phyloP scores from a whole-genome alignment of 192 early-diverging fungal species.

The Kickxella alabastrina region DNA sequence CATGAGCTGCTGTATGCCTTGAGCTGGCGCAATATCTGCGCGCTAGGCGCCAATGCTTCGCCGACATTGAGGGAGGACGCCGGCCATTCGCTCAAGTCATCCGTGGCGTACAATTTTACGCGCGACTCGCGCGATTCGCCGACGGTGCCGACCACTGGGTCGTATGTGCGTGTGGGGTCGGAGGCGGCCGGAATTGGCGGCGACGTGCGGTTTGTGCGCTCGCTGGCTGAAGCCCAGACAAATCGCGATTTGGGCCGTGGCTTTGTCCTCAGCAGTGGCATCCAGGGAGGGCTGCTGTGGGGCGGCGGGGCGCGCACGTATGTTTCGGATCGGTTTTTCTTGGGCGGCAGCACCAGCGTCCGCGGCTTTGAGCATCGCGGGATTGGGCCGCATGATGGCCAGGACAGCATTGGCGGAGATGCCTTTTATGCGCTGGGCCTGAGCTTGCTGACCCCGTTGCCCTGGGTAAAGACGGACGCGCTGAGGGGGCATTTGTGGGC shows the following conservation, averaged over 20 bases:
- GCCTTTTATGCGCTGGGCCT: constrained; percentile 73
- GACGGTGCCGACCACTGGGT: constrained; percentile 72
- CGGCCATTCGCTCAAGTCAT: constrained; percentile 82
- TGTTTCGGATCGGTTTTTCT: constrained; percentile 81
- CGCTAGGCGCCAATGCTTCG: constrained; percentile 42
- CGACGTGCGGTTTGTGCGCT: constrained; percentile 71
- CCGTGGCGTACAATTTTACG: constrained; percentile 61
- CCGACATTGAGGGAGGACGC: constrained; percentile 69
- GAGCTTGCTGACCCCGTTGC: constrained; percentile 79
- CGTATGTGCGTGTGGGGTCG: constrained; percentile 33
- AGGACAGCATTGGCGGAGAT: constrained; percentile 87
- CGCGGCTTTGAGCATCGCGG: constrained; percentile 87
- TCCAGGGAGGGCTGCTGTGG: constrained; percentile 66
- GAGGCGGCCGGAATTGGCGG: constrained; percentile 84
- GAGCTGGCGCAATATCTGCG: constrained; percentile 75
- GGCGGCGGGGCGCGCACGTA: constrained; percentile 53
- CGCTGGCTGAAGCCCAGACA: constrained; percentile 66
- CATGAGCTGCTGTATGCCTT: constrained; percentile 70
- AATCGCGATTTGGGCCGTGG: constrained; percentile 53
- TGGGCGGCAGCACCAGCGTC: constrained; percentile 83
- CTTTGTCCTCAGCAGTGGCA: constrained; percentile 49
- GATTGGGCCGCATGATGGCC: constrained; percentile 77
- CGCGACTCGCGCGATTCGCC: constrained; percentile 75
- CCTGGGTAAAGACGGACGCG: constrained; percentile 57
- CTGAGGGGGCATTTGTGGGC: constrained; percentile 82